These are phyloP conservation scores for Aspergillus felis DNA, from an alignment of 2,329 filamentous ascomycete species.

Conservation along the genomic window DNA sequence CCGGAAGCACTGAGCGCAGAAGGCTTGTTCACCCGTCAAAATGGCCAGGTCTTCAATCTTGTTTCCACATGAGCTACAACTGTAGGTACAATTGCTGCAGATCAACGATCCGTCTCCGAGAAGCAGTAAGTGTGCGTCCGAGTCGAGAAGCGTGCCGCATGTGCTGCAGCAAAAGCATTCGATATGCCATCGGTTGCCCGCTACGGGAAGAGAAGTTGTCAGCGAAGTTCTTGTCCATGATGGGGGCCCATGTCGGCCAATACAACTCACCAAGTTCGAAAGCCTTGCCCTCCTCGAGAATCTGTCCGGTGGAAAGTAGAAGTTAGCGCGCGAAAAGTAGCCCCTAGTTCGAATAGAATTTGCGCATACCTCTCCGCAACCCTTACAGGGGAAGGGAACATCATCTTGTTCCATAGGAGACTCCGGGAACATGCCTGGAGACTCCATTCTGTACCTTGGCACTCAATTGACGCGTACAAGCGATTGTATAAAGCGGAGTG, in stretches of 20 bases:
- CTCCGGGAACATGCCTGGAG: slow-evolving; percentile 53
- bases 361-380: slow-evolving; percentile 74
- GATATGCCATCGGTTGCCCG: slow-evolving; percentile 96
- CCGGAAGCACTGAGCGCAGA: slow-evolving; percentile 94
- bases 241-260: slow-evolving; percentile 4
- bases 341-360: not conserved
- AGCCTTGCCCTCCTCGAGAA: slow-evolving; percentile 96
- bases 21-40: slow-evolving; percentile 94
- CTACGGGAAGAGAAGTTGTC: slow-evolving; percentile 47
- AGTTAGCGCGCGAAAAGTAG: not conserved
- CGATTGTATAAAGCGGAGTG: not conserved
- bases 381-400: slow-evolving; percentile 79
- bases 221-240: slow-evolving; percentile 18
- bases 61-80: slow-evolving; percentile 91
- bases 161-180: slow-evolving; percentile 98
- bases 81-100: slow-evolving; percentile 99
- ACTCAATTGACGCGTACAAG: not conserved
- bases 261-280: slow-evolving; percentile 79
- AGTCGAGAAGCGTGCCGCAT: slow-evolving; percentile 92
- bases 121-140: slow-evolving; percentile 92
- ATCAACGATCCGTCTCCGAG: slow-evolving; percentile 97
- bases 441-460: slow-evolving; percentile 45
- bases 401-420: slow-evolving; percentile 73
- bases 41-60: slow-evolving; percentile 99
- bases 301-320: slow-evolving; percentile 51